phyloP scores from a whole-genome alignment of 345 rosid species.

The Aquilaria yunnanensis region DNA sequence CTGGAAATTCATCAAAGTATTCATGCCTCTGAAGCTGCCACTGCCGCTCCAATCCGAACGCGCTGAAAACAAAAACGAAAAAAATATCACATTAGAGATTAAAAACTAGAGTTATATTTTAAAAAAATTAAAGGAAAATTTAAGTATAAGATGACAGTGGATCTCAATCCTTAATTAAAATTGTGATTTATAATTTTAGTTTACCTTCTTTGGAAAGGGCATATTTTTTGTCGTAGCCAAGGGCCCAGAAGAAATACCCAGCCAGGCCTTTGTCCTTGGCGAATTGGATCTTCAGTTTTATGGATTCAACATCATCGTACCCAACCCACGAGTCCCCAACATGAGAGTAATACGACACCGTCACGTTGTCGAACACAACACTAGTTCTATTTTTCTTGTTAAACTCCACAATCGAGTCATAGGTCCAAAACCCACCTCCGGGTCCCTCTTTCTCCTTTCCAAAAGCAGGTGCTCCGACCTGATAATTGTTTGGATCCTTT shows the following conservation, averaged over 20 bases:
- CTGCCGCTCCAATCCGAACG: too few relatives aligned
- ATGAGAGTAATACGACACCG: conserved; percentile 29
- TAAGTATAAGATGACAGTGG: too few relatives aligned
- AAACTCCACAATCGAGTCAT: conserved; percentile 18
- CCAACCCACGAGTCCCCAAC: conserved; percentile 29
- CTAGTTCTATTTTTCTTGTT: conserved; percentile 8
- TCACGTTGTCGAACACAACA: conserved; percentile 12
- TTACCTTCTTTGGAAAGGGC: conserved; percentile 15
- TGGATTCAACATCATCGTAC: conserved; percentile 30
- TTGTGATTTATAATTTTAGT: too few relatives aligned
- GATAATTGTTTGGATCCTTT: conserved; percentile 17
- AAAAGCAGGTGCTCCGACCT: conserved; percentile 28
- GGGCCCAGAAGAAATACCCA: conserved; percentile 44
- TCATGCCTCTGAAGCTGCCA: conserved; percentile 28
- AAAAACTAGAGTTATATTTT: not conserved
- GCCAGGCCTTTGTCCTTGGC: conserved; percentile 21
- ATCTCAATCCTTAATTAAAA: too few relatives aligned
- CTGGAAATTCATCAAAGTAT: not conserved
- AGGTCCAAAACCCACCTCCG: conserved; percentile 20
- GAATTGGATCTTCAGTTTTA: conserved; percentile 23
- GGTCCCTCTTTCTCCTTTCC: conserved; percentile 20
- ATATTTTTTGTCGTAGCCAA: conserved; percentile 28
- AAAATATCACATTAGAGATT: not conserved
- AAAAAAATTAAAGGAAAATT: too few relatives aligned
- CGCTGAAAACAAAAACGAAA: not conserved